Evolutionary conservation across 805 yeast species (phyloP).

Genomic region (Metschnikowia hibisci): DNA sequence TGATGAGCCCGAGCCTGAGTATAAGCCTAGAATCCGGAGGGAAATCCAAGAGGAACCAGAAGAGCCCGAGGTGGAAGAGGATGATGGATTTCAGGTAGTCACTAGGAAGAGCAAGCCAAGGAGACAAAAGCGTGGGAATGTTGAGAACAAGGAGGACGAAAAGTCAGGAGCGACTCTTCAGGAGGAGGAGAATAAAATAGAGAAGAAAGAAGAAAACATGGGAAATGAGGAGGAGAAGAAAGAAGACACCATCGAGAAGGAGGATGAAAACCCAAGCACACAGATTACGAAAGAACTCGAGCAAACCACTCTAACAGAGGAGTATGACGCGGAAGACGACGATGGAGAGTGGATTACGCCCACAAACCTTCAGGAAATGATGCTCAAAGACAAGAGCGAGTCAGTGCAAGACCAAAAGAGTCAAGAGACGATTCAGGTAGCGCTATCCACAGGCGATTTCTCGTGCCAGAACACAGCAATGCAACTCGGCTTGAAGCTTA

Average conservation of each 20-base stretch:
- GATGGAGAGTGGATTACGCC: slow-evolving; percentile 91
- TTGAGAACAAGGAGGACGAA: background rate
- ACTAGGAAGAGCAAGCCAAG: slow-evolving; percentile 8
- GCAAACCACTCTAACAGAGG: slow-evolving; percentile 33
- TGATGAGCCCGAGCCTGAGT: slow-evolving; percentile 14
- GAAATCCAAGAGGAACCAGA: background rate
- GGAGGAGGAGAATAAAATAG: background rate
- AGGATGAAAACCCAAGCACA: background rate
- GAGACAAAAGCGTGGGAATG: slow-evolving; percentile 8
- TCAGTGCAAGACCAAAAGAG: slow-evolving; percentile 39
- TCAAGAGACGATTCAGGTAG: slow-evolving; percentile 56
- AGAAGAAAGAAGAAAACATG: background rate
- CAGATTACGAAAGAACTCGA: background rate
- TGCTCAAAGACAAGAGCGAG: slow-evolving; percentile 64
- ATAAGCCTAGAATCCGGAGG: slow-evolving; percentile 1
- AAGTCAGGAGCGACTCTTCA: background rate
- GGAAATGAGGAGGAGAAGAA: background rate
- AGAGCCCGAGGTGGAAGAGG: slow-evolving; percentile 11
- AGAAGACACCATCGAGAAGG: background rate
- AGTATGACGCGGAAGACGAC: slow-evolving; percentile 72
- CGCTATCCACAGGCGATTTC: slow-evolving; percentile 92
- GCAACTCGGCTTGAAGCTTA: slow-evolving; percentile 82
- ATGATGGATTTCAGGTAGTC: background rate
- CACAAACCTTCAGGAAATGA: slow-evolving; percentile 69
- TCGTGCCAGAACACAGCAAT: slow-evolving; percentile 94